These are phyloP conservation scores for Incumbomyces delicatus DNA, from an alignment of 2,329 filamentous ascomycete genomes.

Conservation along the genomic window DNA sequence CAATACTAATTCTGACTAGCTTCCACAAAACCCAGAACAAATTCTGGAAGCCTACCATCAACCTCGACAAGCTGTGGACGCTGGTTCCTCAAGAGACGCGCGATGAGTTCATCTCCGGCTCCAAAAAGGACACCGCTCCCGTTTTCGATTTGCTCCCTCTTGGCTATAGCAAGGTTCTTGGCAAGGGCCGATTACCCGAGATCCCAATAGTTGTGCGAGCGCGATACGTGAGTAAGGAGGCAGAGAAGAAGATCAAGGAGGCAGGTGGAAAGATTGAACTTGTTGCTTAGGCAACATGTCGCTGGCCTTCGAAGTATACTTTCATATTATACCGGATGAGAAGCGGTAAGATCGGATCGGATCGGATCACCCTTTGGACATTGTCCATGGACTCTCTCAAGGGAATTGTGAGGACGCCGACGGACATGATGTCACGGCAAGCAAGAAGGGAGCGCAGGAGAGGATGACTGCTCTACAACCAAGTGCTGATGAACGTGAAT, in stretches of 20 bases:
- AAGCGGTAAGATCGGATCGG: no score
- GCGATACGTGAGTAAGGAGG: slow-evolving; percentile 88
- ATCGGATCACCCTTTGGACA: no score
- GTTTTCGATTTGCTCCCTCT: slow-evolving; percentile 95
- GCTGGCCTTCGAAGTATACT: no score
- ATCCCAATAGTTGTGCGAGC: slow-evolving; percentile 91
- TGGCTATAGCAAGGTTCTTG: slow-evolving; percentile 97
- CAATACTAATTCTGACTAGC: slow-evolving; percentile 21
- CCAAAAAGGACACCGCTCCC: slow-evolving; percentile 85
- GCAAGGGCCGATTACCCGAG: slow-evolving; percentile 91
- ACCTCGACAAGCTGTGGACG: slow-evolving; percentile 98
- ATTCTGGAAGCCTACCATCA: slow-evolving; percentile 98
- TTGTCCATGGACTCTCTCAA: no score
- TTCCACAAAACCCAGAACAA: slow-evolving; percentile 95
- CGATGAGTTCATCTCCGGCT: slow-evolving; percentile 72
- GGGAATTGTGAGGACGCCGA: no score
- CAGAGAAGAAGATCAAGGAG: slow-evolving; percentile 98
- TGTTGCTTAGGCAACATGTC: slow-evolving; percentile 79
- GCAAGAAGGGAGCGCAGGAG: no score
- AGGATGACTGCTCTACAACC: no score
- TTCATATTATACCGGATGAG: no score
- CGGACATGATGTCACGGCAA: no score
- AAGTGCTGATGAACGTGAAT: no score
- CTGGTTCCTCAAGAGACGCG: slow-evolving; percentile 89
- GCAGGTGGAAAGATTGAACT: slow-evolving; percentile 93